Evolutionary conservation across 1,139 yeast genomes (phyloP), one percentile per base, ranked within the genome.

Genomic region (Candida sanyaensis): DNA sequence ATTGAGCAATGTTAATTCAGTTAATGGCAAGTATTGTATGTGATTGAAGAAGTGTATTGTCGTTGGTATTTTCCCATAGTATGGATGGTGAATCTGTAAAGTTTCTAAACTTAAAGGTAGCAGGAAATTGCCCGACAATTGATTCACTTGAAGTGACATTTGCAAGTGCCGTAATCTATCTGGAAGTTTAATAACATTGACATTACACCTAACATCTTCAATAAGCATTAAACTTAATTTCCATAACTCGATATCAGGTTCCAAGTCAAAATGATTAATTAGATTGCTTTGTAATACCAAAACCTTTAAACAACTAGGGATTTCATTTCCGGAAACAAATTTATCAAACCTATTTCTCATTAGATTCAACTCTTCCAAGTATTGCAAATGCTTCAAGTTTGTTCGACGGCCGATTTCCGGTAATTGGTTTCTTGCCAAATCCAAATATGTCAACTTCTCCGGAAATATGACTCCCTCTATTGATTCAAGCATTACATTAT

Each of bases 361-460:
- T 29, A 49, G 37, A 37, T 49, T 37, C 26, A 50, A 29, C 3
- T 37, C 37, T 28, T 41, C 41, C 23, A 49, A 39, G 30, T 47
- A 32, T 29, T 33, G 26, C 27, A 47, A 42, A 10, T 10, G 17
- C 5, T 23, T 6, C 23, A 49, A 29, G 41, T 50, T 49, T 6
- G 49, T 46, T 2, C 17, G 28, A 10, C 42, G 37, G 13, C 39
- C 13, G 6, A 52, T 33, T 5, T 43, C 28, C 12, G 32, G 33
- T n/a, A 52, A 28, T 26, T 37, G 42, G 32, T 50, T 52, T 13
- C 43, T 41, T 11, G 54, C 49, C 13, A 50, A 27, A 34, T 52
- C 53, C 23, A 52, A 41, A 37, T 42, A 28, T 13, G 23, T 26
- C 32, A 50, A 41, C 11, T 40, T 32, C 8, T n/a, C 10, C 4